A percentile compares a stretch with the other conserved stretches of the same genome.
Conservation (phyloP, 768 basidiomycete species). For the Tephrocybe sp. region DNA sequence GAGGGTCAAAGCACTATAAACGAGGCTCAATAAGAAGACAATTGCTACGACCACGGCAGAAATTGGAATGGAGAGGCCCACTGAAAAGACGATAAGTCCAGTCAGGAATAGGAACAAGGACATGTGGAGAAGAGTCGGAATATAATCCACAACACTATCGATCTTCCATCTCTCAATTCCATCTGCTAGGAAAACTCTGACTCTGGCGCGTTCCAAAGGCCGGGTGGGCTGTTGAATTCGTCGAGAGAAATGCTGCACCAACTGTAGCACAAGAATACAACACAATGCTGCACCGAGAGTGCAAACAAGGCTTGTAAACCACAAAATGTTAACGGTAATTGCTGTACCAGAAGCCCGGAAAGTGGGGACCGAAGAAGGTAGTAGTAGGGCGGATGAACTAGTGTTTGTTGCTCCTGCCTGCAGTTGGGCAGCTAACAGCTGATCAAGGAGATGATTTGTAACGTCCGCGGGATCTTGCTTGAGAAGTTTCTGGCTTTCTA, state of each 20-base stretch:
- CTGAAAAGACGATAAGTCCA: conserved; percentile 1
- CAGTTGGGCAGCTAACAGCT: conserved; percentile 9
- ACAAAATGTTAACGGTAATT: conserved; percentile 25
- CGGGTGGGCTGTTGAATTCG: background rate
- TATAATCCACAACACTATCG: background rate
- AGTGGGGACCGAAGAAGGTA: background rate
- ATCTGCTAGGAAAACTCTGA: background rate
- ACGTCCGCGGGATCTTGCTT: conserved; percentile 24
- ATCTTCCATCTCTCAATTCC: conserved; percentile 1
- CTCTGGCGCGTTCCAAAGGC: background rate
- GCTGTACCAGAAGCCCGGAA: conserved; percentile 16
- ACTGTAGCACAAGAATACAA: conserved; percentile 18
- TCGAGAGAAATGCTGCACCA: background rate
- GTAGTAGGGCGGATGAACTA: background rate
- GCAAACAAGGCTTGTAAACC: conserved; percentile 26
- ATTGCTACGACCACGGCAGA: background rate
- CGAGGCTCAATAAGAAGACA: background rate
- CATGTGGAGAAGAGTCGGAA: conserved; percentile 1
- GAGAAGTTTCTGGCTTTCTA: conserved; percentile 30
- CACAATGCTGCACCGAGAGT: conserved; percentile 23
- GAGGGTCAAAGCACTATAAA: background rate
- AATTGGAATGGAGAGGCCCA: background rate
- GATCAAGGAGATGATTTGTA: conserved; percentile 22
- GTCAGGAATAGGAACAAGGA: conserved; percentile 7
- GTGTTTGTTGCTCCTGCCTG: conserved; percentile 3